Evolutionary conservation across 1,139 yeast genomes (phyloP).

Genomic region (Yamadazyma conglobata): DNA sequence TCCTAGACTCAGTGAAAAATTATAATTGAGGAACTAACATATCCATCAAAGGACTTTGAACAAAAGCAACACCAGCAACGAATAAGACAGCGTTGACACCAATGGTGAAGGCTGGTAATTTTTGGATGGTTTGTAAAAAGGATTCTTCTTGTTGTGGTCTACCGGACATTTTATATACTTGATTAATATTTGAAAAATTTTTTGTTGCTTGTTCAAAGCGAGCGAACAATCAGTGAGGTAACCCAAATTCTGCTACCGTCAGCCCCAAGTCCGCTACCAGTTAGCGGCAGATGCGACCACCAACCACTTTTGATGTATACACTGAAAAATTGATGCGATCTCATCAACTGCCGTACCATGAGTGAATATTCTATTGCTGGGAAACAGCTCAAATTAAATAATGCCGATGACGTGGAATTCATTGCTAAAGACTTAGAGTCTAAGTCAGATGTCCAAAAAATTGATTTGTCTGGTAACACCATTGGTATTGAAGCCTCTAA

Average conservation of each 20-base stretch:
- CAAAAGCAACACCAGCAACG: constrained; percentile 68
- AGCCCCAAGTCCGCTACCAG: no score
- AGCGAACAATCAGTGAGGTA: neutral
- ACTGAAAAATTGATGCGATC: neutral
- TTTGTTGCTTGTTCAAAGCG: neutral
- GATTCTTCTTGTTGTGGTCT: constrained; percentile 30
- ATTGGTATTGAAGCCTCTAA: constrained; percentile 87
- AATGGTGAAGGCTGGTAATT: constrained; percentile 62
- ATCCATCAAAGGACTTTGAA: constrained; percentile 78
- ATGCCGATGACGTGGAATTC: constrained; percentile 62
- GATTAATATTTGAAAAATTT: constrained; percentile 1
- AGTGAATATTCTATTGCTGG: constrained; percentile 59
- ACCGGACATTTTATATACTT: constrained; percentile 1
- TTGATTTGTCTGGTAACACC: constrained; percentile 90
- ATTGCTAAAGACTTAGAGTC: constrained; percentile 13
- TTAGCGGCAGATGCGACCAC: no score
- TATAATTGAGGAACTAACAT: constrained; percentile 74
- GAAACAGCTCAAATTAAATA: constrained; percentile 71
- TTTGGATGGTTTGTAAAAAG: constrained; percentile 49
- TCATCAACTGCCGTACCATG: constrained; percentile 4
- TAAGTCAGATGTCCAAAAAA: constrained; percentile 41
- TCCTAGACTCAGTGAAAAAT: no score
- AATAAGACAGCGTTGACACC: constrained; percentile 62
- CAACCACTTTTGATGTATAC: neutral
- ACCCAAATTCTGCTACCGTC: neutral